These are phyloP conservation scores for Lithohypha guttulata DNA, from an alignment of 2,329 filamentous ascomycete genomes.

Conservation along the genomic window DNA sequence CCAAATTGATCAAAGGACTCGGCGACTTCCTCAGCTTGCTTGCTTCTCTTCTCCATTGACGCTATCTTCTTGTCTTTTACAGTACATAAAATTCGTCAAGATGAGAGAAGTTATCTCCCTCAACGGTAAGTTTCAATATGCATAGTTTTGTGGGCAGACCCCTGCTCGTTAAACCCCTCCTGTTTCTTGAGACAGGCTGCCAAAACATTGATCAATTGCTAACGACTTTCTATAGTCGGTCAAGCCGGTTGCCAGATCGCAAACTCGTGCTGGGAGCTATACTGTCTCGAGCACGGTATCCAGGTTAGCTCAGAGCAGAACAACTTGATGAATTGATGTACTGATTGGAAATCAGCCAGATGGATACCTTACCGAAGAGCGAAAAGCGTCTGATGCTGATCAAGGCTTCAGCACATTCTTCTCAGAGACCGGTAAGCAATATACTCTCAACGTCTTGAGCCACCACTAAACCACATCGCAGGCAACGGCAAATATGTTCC, in stretches of 20 bases:
- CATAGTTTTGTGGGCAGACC: slow-evolving; percentile 15
- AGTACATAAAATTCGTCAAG: slow-evolving; percentile 30
- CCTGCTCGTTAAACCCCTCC: slow-evolving; percentile 17
- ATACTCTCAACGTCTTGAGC: slow-evolving; percentile 9
- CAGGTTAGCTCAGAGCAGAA: slow-evolving; percentile 57
- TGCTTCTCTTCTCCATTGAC: slow-evolving; percentile 6
- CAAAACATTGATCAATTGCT: slow-evolving; percentile 9
- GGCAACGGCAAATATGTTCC: slow-evolving; percentile 98
- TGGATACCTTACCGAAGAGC: slow-evolving; percentile 96
- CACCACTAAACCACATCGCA: slow-evolving; percentile 30
- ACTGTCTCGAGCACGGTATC: slow-evolving; percentile 99
- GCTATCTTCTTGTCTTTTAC: slow-evolving; percentile 2
- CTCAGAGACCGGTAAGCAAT: slow-evolving; percentile 83
- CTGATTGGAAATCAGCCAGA: slow-evolving; percentile 58
- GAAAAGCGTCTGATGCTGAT: slow-evolving; percentile 84
- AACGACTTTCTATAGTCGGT: slow-evolving; percentile 57
- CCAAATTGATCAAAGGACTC: not conserved
- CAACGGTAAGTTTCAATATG: slow-evolving; percentile 62
- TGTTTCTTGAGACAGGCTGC: slow-evolving; percentile 1
- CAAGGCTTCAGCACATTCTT: slow-evolving; percentile 99
- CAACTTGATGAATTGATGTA: slow-evolving; percentile 14
- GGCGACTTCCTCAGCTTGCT: not conserved
- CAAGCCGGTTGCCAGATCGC: slow-evolving; percentile 99
- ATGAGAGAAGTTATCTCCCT: slow-evolving; percentile 99
- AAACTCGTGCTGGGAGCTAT: slow-evolving; percentile 99